Evolutionary conservation across 345 rosid genomes (phyloP).

Genomic region (Anastatica hierochuntica): DNA sequence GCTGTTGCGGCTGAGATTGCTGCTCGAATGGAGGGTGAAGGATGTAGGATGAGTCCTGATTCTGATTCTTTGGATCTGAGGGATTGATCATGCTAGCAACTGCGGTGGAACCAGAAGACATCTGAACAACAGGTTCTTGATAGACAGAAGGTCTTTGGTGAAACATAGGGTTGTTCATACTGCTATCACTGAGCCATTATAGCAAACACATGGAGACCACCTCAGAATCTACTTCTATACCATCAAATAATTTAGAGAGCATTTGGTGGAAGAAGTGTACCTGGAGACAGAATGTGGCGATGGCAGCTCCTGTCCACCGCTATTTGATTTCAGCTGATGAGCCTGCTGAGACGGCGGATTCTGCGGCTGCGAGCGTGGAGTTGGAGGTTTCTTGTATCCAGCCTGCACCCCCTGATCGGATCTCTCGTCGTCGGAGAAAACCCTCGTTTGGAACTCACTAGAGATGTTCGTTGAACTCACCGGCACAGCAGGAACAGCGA

Average conservation of each 20-base stretch:
- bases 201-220: conserved; percentile 19
- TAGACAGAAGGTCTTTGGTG: conserved; percentile 54
- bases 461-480: conserved; percentile 28
- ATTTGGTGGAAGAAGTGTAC: conserved; percentile 25
- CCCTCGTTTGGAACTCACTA: conserved; percentile 46
- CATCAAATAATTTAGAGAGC: background rate
- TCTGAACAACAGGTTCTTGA: conserved; percentile 58
- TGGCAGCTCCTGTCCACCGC: conserved; percentile 52
- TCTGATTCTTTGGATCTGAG: conserved; percentile 52
- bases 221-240: conserved; percentile 20
- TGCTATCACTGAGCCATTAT: conserved; percentile 57
- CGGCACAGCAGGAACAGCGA: conserved; percentile 34
- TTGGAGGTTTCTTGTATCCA: conserved; percentile 46
- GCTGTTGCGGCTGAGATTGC: conserved; percentile 44
- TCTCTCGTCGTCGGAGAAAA: conserved; percentile 83
- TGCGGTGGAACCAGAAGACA: conserved; percentile 46
- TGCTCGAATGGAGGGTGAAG: conserved; percentile 54
- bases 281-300: conserved; percentile 95
- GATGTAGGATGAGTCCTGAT: conserved; percentile 46
- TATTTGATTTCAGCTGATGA: conserved; percentile 44
- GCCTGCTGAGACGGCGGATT: conserved; percentile 33
- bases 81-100: conserved; percentile 46
- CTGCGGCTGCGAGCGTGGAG: conserved; percentile 39
- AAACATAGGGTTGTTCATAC: conserved; percentile 52
- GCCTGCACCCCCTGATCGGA: conserved; percentile 63